Base-by-base conservation (phyloP, 1,284 basidiomycete species). In the Abortiporus biennis region DNA sequence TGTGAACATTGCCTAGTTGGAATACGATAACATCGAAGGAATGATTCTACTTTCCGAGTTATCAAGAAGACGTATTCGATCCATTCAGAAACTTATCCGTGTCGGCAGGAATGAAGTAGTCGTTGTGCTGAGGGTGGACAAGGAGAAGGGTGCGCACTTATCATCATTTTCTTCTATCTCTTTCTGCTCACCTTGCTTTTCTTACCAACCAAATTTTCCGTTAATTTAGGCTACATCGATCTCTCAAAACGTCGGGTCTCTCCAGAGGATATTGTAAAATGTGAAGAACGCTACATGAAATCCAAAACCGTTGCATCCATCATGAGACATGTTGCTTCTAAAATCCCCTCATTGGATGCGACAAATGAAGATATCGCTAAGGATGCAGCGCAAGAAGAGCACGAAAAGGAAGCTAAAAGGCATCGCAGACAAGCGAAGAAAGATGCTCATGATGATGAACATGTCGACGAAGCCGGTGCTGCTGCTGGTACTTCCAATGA, bases 1-100 rank as follows among this genome's bases (percentile, higher is more conserved):
- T 29, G n/a, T 29, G n/a, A 29, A 29, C 27, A n/a, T 6, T 45
- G 17, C n/a, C n/a, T 63, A 96, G 92, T 84, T 98, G 57, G 94
- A 98, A 67, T 98, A 99, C 62, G 95, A 99, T 66, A 94, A 94
- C 62, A 96, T 95, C 46, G 96, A 99, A 64, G 95, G 96, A 55
- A 99, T 99, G 95, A 99, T 99, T 54, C 68, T 99, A 22, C 82
- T 99, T 17, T 97, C 95, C 6, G 96, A 99, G 65, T 82, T 99
- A 6, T 97, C 93, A 15, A 74, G 96, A 57, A 78, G 96, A 62
- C 95, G 96, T 66, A 99, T 99, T 59, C 73, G 95, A 57, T 95
- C 91, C 15, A 97, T 99, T 38, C 95, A 99, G 65, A 99, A 99
- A 66, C 79, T 99, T 44, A 99, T 99, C 64, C 77, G 95, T 45